phyloP scores from a whole-genome alignment of 2,329 filamentous ascomycete genomes.

The Pseudovirgaria hyperparasitica region DNA sequence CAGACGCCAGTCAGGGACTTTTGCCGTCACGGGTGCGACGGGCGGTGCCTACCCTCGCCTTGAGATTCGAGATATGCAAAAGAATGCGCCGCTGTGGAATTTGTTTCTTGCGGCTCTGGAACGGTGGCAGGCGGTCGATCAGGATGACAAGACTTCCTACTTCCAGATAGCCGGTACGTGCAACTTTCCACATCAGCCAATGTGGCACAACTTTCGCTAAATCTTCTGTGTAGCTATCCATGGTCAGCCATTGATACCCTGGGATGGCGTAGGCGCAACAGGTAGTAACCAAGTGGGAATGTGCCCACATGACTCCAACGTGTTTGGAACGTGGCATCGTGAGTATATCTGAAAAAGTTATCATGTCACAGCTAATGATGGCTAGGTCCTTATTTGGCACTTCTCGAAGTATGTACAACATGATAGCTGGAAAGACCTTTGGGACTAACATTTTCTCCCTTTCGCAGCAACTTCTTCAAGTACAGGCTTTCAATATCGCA shows the following conservation, averaged over 20 bases:
- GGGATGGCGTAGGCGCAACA: slow-evolving; percentile 40
- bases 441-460: too few species aligned
- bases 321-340: slow-evolving; percentile 75
- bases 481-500: slow-evolving; percentile 22
- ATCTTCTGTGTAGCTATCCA: slow-evolving; percentile 9
- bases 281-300: slow-evolving; percentile 39
- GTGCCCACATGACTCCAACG: slow-evolving; percentile 59
- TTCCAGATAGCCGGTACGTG: slow-evolving; percentile 58
- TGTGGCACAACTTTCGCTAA: slow-evolving; percentile 9
- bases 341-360: too few species aligned
- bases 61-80: slow-evolving; percentile 50
- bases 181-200: slow-evolving; percentile 1
- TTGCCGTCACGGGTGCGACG: slow-evolving; percentile 11
- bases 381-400: slow-evolving; percentile 59
- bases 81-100: slow-evolving; percentile 54
- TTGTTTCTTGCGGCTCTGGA: slow-evolving; percentile 59
- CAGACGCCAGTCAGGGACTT: too few species aligned
- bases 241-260: slow-evolving; percentile 23
- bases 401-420: slow-evolving; percentile 39
- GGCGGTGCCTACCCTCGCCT: slow-evolving; percentile 32
- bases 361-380: too few species aligned
- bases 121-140: slow-evolving; percentile 53
- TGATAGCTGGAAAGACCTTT: too few species aligned
- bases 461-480: slow-evolving; percentile 24
- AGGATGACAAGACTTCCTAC: slow-evolving; percentile 52